Base-by-base conservation (phyloP, 371 early-diverging fungal species). In the Lichtheimia hyalospora region DNA sequence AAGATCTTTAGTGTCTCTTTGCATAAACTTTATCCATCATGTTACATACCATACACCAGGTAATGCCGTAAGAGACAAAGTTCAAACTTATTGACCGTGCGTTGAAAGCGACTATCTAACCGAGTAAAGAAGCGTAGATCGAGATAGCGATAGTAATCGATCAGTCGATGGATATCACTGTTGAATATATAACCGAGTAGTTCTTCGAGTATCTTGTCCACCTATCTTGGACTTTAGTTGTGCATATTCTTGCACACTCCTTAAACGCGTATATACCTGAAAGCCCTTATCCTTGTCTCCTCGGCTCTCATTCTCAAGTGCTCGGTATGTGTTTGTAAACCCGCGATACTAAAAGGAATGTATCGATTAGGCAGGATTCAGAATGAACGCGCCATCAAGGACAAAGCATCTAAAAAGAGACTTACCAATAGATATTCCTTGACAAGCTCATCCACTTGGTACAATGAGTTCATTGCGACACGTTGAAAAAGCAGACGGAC, bases 381-480 rank as follows among this genome's bases (percentile, higher is more conserved):
- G 41, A 48, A 52, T n/a, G 41, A 46, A 25, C 40, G 49, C 44
- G 28, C 6, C 39, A 49, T 13, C 8, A 5, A n/a, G 44, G 40
- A 21, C 20, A 18, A 27, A 34, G 13, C 25, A 41, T 27, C 43
- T 43, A 57, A 49, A 46, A 27, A 42, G 27, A 39, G 25, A 52
- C 54, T 70, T 84, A 85, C 88, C 65, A 88, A 57, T 52, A 88
- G 73, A 64, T 88, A 88, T 63, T 88, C 88, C 65, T 85, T 86
- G 54, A 88, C 80, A 56, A 88, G 79, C 49, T 88, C 88, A 64
- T 88, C 88, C 49, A 88, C 82, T 65, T 88, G 85, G 44, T 76
- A 70, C 53, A 86, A 73, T 49, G 86, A 85, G 61, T 85, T 85
- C 86, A 86, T 86, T 49, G 39, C 49, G 46, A 8, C 20, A 42